Evolutionary conservation across 768 basidiomycete species (phyloP).

Genomic region (Suillus clintonianus): DNA sequence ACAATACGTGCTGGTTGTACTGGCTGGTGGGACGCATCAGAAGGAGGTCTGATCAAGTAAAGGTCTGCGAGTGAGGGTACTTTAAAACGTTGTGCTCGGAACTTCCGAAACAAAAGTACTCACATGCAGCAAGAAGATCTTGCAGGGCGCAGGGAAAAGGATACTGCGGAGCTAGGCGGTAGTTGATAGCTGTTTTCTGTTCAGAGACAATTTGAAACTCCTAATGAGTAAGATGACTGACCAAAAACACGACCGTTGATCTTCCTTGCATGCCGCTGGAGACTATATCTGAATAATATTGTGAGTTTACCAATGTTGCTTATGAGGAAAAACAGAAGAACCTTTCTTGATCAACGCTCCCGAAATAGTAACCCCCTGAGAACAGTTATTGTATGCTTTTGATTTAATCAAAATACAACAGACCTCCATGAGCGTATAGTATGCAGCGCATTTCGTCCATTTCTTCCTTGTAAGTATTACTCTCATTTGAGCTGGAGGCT

Average conservation of each 20-base stretch:
- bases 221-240: constrained; percentile 27
- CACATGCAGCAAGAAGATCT: constrained; percentile 86
- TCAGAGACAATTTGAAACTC: constrained; percentile 12
- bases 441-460: constrained; percentile 88
- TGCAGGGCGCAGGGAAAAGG: constrained; percentile 94
- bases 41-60: constrained; percentile 87
- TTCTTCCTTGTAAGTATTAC: constrained; percentile 57
- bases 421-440: constrained; percentile 79
- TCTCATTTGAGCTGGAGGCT: constrained; percentile 28
- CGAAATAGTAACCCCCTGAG: constrained; percentile 82
- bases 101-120: constrained; percentile 20
- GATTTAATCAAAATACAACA: constrained; percentile 13
- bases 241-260: constrained; percentile 89
- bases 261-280: constrained; percentile 87
- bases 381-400: constrained; percentile 10
- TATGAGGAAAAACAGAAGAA: constrained; percentile 19
- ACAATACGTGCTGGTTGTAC: constrained; percentile 83
- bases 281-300: constrained; percentile 55
- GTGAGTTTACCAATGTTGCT: constrained; percentile 5
- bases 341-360: constrained; percentile 78
- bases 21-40: constrained; percentile 71
- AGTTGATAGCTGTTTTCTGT: constrained; percentile 61
- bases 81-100: neutral
- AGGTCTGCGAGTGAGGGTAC: constrained; percentile 52
- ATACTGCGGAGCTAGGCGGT: constrained; percentile 93